Evolutionary conservation across 2,329 filamentous ascomycete species (phyloP).

Genomic region (Ascochyta fabae): DNA sequence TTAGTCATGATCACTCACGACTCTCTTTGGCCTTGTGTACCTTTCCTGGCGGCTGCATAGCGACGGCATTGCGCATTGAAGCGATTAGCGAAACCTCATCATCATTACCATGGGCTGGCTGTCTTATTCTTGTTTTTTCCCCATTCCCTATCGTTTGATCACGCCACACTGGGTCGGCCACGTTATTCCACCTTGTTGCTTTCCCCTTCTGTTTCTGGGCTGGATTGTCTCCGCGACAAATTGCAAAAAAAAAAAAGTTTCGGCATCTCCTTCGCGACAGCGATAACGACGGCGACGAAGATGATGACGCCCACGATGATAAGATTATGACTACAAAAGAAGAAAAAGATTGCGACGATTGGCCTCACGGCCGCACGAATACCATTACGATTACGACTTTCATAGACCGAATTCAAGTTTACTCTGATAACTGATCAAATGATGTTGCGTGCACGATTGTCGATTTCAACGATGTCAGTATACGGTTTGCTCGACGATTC

Average conservation of each 20-base stretch:
- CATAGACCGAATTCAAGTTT: slow-evolving; percentile 11
- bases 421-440: not conserved
- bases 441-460: not conserved
- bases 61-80: slow-evolving; percentile 44
- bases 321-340: slow-evolving; percentile 17
- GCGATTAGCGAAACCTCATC: slow-evolving; percentile 39
- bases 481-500: too few relatives aligned
- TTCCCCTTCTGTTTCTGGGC: slow-evolving; percentile 16
- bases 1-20: slow-evolving; percentile 14
- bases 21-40: slow-evolving; percentile 26
- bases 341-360: slow-evolving; percentile 20
- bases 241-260: slow-evolving; percentile 16
- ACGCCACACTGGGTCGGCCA: not conserved
- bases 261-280: slow-evolving; percentile 3
- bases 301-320: not conserved
- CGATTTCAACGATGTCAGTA: too few relatives aligned
- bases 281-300: not conserved
- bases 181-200: not conserved
- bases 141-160: not conserved
- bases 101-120: slow-evolving; percentile 21
- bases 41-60: slow-evolving; percentile 41
- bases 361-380: slow-evolving; percentile 16
- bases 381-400: slow-evolving; percentile 16
- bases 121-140: slow-evolving; percentile 10
- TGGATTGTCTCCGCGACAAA: slow-evolving; percentile 22